Evolutionary conservation across 2,329 filamentous ascomycete species (phyloP), one percentile per base, ranked within the genome.

Genomic region (Tympanopsis confertula): DNA sequence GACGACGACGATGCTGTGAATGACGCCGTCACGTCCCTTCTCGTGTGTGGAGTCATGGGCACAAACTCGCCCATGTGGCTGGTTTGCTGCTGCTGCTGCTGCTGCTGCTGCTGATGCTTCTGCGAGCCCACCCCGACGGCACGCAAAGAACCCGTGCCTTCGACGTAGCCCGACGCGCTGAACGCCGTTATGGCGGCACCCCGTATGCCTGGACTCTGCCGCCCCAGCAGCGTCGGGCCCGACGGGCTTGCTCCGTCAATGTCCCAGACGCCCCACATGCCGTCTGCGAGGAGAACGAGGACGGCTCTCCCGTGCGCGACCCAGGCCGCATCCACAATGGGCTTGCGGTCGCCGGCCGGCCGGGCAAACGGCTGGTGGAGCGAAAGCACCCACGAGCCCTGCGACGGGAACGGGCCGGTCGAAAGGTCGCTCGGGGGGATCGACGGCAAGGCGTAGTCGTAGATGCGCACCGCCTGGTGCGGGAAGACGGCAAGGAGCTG

Each of bases 261-360:
- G 46, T 81, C 76, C 76, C 76, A 81, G 22, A 81, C 70, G 13
- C 74, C 77, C 77, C 77, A 81, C 50, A 76, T 74, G 5, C 76
- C 77, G 45, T 81, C 77, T 1, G 70, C 69, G 3, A 80, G 58
- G 2, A 81, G 59, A 1, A 65, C 62, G 29, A 81, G 56, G 19
- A 81, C 59, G 4, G 76, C 75, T 35, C 69, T 65, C 7, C 77
- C 77, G 41, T 70, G 68, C 2, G 68, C 61, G 35, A 80, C 68
- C 77, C 77, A 81, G 4, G 68, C 65, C 1, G 76, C 72, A 36
- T 74, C 74, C 13, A 80, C 53, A n/a, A 81, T 66, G 0, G 68
- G 68, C 46, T 79, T 82, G 32, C 77, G 50, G 55, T 65, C 53
- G 4, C 63, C 50, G 13, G 64, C 63, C 14, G 67, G 60, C 33